These are phyloP conservation scores for Solanum arcanum DNA, from an alignment of 257 asterid genomes.

Conservation along the genomic window DNA sequence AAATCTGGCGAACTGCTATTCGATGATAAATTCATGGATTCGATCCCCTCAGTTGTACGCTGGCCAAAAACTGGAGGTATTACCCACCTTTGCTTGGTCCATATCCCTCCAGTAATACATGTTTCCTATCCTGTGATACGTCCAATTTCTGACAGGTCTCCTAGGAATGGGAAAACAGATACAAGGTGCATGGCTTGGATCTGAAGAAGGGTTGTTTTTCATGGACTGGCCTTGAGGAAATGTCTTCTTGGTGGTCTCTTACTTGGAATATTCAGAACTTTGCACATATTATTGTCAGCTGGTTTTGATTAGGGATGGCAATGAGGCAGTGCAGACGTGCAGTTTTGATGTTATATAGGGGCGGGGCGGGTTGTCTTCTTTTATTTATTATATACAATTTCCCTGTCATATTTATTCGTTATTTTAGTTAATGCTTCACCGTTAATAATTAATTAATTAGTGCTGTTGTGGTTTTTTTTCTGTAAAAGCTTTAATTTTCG, in stretches of 20 bases:
- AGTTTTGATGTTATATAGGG: not conserved
- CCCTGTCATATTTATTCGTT: not conserved
- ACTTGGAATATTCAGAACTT: not conserved
- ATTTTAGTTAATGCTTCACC: not conserved
- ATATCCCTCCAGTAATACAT: not conserved
- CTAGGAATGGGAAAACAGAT: conserved; percentile 4
- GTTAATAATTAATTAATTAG: not conserved
- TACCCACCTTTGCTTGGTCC: not conserved
- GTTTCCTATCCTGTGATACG: not conserved
- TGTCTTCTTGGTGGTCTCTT: not conserved
- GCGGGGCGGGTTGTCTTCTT: not conserved
- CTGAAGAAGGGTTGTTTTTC: conserved; percentile 52
- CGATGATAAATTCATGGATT: conserved; percentile 38
- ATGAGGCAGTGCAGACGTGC: not conserved
- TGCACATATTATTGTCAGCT: not conserved
- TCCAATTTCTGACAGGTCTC: not conserved
- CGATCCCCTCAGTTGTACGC: conserved; percentile 62
- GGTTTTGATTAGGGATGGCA: not conserved
- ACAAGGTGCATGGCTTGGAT: conserved; percentile 59
- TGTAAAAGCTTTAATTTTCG: not conserved
- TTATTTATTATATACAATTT: not conserved
- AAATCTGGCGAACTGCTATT: conserved; percentile 77
- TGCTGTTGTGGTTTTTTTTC: not conserved
- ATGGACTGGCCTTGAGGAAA: conserved; percentile 43
- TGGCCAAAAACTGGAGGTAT: conserved; percentile 57